Percentiles rank a stretch among this genome's conserved stretches.
These are phyloP conservation scores for Cyclanthera cordifolia DNA, from an alignment of 306 rosid genomes.

Conservation along the genomic window DNA sequence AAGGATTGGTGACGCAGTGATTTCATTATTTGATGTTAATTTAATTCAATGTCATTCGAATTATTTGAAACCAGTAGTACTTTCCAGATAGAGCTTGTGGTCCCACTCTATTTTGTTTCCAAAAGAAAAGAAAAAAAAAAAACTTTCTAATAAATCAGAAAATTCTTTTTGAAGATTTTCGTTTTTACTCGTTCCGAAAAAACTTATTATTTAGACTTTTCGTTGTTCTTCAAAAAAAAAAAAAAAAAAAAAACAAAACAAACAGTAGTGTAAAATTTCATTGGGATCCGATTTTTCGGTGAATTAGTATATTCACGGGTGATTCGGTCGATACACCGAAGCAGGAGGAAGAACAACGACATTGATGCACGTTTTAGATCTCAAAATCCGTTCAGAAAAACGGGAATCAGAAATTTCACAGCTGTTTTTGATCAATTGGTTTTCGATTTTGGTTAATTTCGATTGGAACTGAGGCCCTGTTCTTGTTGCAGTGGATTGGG, in stretches of 20 bases:
- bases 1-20: no score
- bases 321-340: slow-evolving; percentile 15
- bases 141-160: no score
- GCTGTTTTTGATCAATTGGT: neutral
- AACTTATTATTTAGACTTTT: neutral
- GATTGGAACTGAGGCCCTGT: neutral
- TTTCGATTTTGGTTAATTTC: neutral
- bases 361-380: slow-evolving; percentile 4
- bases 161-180: neutral
- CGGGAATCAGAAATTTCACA: neutral
- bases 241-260: no score
- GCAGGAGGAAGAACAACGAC: slow-evolving; percentile 17
- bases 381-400: neutral
- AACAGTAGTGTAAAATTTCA: no score
- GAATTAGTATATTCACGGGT: slow-evolving; percentile 9
- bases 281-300: slow-evolving; percentile 12
- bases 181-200: neutral
- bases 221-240: neutral
- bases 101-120: no score
- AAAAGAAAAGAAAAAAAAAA: no score
- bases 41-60: no score
- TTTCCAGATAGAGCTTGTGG: no score
- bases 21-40: no score
- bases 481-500: neutral
- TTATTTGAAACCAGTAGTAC: no score